Evolutionary conservation across 768 basidiomycete species (phyloP), one percentile per base, ranked within the genome.

Genomic region (Dacryopinax primogenitus): DNA sequence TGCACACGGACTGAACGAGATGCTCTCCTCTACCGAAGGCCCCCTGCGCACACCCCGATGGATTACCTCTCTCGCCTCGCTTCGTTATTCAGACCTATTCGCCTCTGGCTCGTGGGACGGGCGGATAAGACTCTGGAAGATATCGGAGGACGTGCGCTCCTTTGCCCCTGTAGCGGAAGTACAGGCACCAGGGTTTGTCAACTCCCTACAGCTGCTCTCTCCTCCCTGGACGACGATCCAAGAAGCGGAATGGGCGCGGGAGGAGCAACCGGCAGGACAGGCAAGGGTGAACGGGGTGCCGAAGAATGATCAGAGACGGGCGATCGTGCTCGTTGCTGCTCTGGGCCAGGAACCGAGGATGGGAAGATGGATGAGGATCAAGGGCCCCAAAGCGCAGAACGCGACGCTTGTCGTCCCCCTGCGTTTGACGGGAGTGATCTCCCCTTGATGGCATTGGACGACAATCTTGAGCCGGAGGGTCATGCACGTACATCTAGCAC

Each of bases 81-180:
- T 97, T 63, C 84, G 86, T 23, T 97, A 96, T 75, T 90, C 92
- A 6, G 92, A 99, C 74, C 71, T 92, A 3, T 88, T 99, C 68
- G 92, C 83, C 0, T 92, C 93, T 4, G 95, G 95, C 33, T 98
- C 96, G 12, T 98, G 90, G 87, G 92, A 96, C 68, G 92, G 92
- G 47, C 73, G 80, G 61, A 83, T 98, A 70, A 87, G 89, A 62
- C 78, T 99, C 73, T 99, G 96, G 95, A 86, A 90, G 71, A 78
- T 99, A 33, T 88, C 93, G 68, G 70, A 83, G 0, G 87, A 84
- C 68, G 75, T 94, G 15, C 87, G 84, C 70, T 86, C 86, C 0
- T 95, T 99, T 75, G 75, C 83, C 13, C 82, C 82, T 1, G 71
- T 86, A 13, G 86, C 85, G 15, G 82, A 79, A 3, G 75, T 94